A percentile compares a stretch with the other conserved stretches of the same genome.
Evolutionary conservation across 2,329 filamentous ascomycete genomes (phyloP).

Genomic region (Ceratocystiopsis minuta): DNA sequence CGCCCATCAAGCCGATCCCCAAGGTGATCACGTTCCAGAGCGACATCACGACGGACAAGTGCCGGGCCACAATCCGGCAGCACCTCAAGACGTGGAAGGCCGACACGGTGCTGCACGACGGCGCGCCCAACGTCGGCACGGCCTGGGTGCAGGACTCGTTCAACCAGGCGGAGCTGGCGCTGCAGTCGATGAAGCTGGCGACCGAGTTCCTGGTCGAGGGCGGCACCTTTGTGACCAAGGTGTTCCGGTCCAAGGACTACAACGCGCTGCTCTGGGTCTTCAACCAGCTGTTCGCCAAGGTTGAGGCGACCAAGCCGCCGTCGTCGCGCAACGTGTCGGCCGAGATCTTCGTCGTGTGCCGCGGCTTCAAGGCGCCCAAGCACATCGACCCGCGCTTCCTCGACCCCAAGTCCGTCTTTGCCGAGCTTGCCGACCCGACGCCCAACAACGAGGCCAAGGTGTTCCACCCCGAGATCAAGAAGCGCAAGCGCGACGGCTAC

Average conservation of each 20-base stretch:
- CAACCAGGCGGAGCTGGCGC: slow-evolving; percentile 81
- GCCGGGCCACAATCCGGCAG: slow-evolving; percentile 69
- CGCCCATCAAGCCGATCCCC: slow-evolving; percentile 90
- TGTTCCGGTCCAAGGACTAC: slow-evolving; percentile 94
- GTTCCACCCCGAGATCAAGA: slow-evolving; percentile 94
- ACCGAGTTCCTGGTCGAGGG: slow-evolving; percentile 83
- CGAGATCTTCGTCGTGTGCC: slow-evolving; percentile 96
- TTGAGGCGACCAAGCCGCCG: slow-evolving; percentile 93
- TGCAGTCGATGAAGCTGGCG: slow-evolving; percentile 82
- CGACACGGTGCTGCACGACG: slow-evolving; percentile 89
- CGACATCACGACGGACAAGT: slow-evolving; percentile 96
- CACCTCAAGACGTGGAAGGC: slow-evolving; percentile 95
- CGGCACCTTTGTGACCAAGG: slow-evolving; percentile 90
- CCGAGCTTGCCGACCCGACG: slow-evolving; percentile 66
- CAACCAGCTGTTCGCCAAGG: slow-evolving; percentile 86
- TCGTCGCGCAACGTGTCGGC: slow-evolving; percentile 91
- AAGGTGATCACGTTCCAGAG: slow-evolving; percentile 89
- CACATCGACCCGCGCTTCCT: slow-evolving; percentile 82
- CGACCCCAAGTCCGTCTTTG: slow-evolving; percentile 78
- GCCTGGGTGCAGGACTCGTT: slow-evolving; percentile 98
- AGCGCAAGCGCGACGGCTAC: slow-evolving; percentile 92
- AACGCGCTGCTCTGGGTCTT: slow-evolving; percentile 93
- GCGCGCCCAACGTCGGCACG: slow-evolving; percentile 92
- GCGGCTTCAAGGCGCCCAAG: slow-evolving; percentile 89
- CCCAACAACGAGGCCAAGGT: slow-evolving; percentile 97